Evolutionary conservation across 2,329 filamentous ascomycete species (phyloP).

Genomic region (Pestalotiopsis sp.): DNA sequence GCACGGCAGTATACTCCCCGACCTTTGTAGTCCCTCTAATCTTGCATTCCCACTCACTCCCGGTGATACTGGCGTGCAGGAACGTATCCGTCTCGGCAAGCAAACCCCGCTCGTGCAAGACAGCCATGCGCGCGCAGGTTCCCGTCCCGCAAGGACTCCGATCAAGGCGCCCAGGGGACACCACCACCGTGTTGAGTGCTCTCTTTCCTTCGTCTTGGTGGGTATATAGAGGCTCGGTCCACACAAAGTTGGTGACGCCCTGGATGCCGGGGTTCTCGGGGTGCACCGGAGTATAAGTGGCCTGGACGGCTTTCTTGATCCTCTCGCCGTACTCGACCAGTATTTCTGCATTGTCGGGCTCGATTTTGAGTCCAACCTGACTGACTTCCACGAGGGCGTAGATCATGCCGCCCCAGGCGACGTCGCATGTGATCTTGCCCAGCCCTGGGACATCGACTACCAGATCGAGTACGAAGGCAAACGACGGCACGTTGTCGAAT

Average conservation of each 20-base stretch:
- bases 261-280: constrained; percentile 37
- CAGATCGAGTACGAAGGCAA: constrained; percentile 33
- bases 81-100: constrained; percentile 40
- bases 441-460: constrained; percentile 43
- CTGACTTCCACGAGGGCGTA: constrained; percentile 44
- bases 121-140: constrained; percentile 44
- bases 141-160: constrained; percentile 50
- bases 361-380: constrained; percentile 37
- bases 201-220: constrained; percentile 26
- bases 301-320: constrained; percentile 43
- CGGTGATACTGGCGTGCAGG: constrained; percentile 19
- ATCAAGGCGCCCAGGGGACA: constrained; percentile 47
- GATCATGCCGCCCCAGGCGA: constrained; percentile 51
- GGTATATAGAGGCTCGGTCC: background rate
- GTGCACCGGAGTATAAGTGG: constrained; percentile 37
- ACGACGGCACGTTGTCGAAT: background rate
- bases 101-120: constrained; percentile 43
- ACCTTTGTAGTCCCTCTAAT: constrained; percentile 41
- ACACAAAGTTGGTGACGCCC: background rate
- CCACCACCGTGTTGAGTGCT: constrained; percentile 44
- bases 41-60: constrained; percentile 21
- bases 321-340: constrained; percentile 44
- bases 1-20: constrained; percentile 40
- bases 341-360: constrained; percentile 32
- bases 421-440: constrained; percentile 41